phyloP scores from a whole-genome alignment of 129 eudicot species.

The Ambrosia trifida region DNA sequence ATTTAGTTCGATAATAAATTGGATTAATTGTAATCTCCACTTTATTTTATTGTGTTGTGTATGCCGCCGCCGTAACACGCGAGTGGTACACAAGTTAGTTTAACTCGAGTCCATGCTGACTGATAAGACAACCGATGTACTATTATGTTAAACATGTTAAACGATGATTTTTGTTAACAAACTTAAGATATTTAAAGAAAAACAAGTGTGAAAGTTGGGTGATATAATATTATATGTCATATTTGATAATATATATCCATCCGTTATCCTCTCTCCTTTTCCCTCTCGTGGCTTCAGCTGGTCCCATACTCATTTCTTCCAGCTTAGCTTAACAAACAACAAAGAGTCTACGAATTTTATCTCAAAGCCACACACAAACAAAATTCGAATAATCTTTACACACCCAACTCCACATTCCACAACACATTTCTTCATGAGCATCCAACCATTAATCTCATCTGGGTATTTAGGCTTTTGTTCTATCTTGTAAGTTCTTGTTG shows the following conservation, averaged over 20 bases:
- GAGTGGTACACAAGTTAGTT: too few species aligned
- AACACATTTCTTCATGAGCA: not conserved
- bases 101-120: too few species aligned
- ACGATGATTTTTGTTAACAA: too few species aligned
- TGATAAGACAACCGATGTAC: too few species aligned
- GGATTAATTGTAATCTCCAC: too few species aligned
- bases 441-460: constrained; percentile 11
- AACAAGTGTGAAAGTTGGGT: too few species aligned
- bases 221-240: too few species aligned
- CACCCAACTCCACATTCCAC: constrained; percentile 16
- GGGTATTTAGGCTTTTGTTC: constrained; percentile 23
- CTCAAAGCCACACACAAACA: constrained; percentile 11
- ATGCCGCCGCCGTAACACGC: too few species aligned
- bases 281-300: constrained; percentile 9
- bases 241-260: not conserved
- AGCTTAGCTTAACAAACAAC: constrained; percentile 1
- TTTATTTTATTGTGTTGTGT: too few species aligned
- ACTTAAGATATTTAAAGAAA: too few species aligned
- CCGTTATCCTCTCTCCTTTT: constrained; percentile 25
- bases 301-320: constrained; percentile 19
- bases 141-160: too few species aligned
- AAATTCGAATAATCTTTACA: constrained; percentile 8
- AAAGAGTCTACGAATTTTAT: not conserved
- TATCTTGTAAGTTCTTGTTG: constrained; percentile 11
- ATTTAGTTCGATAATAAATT: too few species aligned